Evolutionary conservation across 225 moss, liverwort and hornwort genomes (phyloP).

Genomic region (Physcomitrium patens): DNA sequence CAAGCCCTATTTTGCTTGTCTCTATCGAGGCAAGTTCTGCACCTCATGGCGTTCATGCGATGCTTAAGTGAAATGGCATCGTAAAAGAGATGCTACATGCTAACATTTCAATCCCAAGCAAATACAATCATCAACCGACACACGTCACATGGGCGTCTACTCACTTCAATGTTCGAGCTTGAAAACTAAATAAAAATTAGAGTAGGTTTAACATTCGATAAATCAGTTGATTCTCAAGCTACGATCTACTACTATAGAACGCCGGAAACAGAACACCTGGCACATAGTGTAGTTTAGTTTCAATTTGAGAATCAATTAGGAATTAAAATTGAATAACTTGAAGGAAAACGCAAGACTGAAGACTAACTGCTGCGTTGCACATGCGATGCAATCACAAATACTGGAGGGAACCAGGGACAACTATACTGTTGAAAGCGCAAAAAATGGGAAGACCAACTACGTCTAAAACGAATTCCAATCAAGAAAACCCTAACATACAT

Average conservation of each 20-base stretch:
- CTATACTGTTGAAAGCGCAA: constrained; percentile 1
- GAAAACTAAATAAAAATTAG: background rate
- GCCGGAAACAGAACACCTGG: background rate
- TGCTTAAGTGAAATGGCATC: background rate
- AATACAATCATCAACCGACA: background rate
- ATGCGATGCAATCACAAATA: background rate
- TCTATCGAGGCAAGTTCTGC: background rate
- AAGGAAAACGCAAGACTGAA: background rate
- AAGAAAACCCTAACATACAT: constrained; percentile 4
- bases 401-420: background rate
- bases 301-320: constrained; percentile 1
- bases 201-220: background rate
- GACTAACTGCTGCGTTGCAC: constrained; percentile 13
- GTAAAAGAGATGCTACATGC: background rate
- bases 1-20: too few species aligned
- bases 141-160: background rate
- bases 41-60: background rate
- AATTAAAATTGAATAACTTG: background rate
- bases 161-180: background rate
- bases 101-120: background rate
- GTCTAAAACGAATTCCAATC: background rate
- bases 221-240: background rate
- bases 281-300: background rate
- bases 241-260: background rate
- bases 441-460: background rate